phyloP scores from a whole-genome alignment of 208 protist genomes.

The Novymonas esmeraldas region DNA sequence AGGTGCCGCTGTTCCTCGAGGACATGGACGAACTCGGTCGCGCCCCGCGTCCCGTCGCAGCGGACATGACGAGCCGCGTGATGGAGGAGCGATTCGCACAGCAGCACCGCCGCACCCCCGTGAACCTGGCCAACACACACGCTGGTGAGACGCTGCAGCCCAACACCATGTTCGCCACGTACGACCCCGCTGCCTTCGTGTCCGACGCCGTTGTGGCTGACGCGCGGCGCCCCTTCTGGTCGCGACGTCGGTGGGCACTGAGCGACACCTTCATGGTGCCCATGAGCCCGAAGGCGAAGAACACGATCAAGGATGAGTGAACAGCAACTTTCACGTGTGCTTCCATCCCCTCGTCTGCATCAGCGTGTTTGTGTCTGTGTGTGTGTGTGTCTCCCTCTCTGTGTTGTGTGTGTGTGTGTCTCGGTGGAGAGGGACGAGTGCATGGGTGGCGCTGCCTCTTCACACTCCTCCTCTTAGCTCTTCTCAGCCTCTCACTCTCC shows the following conservation, averaged over 20 bases:
- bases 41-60: constrained; percentile 33
- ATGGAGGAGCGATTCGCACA: constrained; percentile 60
- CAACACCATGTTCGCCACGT: constrained; percentile 87
- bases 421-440: no score
- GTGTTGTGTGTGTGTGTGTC: no score
- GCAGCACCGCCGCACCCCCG: constrained; percentile 41
- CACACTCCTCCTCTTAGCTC: no score
- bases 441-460: not conserved
- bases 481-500: no score
- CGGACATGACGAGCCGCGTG: constrained; percentile 41
- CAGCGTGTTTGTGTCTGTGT: not conserved
- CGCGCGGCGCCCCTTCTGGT: constrained; percentile 69
- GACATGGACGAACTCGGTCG: constrained; percentile 83
- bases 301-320: constrained; percentile 90
- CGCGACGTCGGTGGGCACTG: constrained; percentile 82
- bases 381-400: not conserved
- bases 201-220: constrained; percentile 44
- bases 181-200: constrained; percentile 83
- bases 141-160: constrained; percentile 70
- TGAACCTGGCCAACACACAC: constrained; percentile 63
- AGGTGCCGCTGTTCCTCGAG: constrained; percentile 87
- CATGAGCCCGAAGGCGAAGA: constrained; percentile 82
- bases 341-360: no score
- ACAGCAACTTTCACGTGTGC: not conserved
- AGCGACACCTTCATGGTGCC: constrained; percentile 88